A percentile compares a stretch with the other conserved stretches of the same genome.
These are phyloP conservation scores for Verticillium alfalfae DNA, from an alignment of 2,329 filamentous ascomycete genomes.

Conservation along the genomic window DNA sequence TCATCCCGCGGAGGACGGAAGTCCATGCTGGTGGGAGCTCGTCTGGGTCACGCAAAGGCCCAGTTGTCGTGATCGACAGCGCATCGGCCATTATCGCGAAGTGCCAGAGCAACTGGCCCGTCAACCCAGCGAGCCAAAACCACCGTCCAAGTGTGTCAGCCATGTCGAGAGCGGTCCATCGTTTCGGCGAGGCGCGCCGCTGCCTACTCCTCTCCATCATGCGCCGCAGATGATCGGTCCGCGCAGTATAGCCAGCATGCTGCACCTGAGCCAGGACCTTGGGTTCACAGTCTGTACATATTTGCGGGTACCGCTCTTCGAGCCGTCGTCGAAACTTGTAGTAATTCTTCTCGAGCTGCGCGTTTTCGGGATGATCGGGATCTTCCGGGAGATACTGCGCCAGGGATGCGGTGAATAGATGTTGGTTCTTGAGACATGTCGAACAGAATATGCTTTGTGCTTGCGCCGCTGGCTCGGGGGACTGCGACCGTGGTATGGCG, in stretches of 20 bases:
- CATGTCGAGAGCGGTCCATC: conserved; percentile 34
- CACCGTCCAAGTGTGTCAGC: conserved; percentile 34
- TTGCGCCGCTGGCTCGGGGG: conserved; percentile 23
- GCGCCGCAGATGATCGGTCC: conserved; percentile 72
- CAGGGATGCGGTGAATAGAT: conserved; percentile 68
- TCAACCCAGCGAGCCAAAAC: conserved; percentile 43
- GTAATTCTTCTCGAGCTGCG: conserved; percentile 61
- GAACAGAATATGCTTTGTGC: conserved; percentile 56
- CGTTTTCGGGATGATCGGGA: conserved; percentile 61
- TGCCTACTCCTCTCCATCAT: conserved; percentile 63
- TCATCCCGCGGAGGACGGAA: background rate
- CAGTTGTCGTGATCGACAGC: conserved; percentile 2
- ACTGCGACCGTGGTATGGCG: conserved; percentile 34
- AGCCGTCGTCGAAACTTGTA: conserved; percentile 66
- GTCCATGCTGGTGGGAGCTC: conserved; percentile 1
- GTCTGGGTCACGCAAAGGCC: conserved; percentile 8
- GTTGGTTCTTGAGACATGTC: conserved; percentile 84
- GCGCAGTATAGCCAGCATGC: conserved; percentile 71
- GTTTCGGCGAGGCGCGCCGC: conserved; percentile 33
- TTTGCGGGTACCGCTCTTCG: conserved; percentile 81
- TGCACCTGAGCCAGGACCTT: conserved; percentile 65
- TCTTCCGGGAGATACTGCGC: conserved; percentile 72
- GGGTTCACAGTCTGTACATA: conserved; percentile 76
- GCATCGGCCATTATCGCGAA: conserved; percentile 18
- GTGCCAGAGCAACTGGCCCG: conserved; percentile 48